Conservation (phyloP, 768 basidiomycete genomes). For the Gelatoporia subvermispora region DNA sequence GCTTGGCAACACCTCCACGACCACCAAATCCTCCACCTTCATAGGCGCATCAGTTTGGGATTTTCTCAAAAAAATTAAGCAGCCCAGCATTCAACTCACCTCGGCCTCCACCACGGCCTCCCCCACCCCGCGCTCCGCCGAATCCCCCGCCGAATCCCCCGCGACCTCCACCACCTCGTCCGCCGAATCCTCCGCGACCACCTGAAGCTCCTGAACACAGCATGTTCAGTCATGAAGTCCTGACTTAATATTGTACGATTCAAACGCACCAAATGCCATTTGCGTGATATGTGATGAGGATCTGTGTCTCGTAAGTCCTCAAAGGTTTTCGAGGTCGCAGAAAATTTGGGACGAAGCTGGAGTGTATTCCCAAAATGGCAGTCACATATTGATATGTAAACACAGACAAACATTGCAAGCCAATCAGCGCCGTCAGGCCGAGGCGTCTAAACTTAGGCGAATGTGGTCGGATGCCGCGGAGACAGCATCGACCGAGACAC, state of each 20-base stretch:
- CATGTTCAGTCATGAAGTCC: neutral
- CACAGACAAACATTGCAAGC: neutral
- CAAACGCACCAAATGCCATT: slow-evolving; percentile 30
- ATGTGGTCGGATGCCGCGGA: too few relatives aligned
- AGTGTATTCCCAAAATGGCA: neutral
- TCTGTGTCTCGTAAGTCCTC: slow-evolving; percentile 1
- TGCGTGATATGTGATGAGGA: neutral
- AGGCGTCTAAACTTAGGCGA: too few relatives aligned
- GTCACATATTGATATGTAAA: slow-evolving; percentile 1
- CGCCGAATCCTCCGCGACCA: slow-evolving; percentile 52
- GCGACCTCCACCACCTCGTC: slow-evolving; percentile 28
- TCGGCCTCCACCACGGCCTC: slow-evolving; percentile 20
- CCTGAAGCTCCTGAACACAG: slow-evolving; percentile 51
- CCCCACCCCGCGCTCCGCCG: slow-evolving; percentile 19
- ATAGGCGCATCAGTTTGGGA: neutral
- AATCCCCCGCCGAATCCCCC: slow-evolving; percentile 18
- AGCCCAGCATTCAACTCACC: too few relatives aligned
- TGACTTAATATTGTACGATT: neutral
- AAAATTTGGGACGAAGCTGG: slow-evolving; percentile 15
- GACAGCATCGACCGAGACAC: too few relatives aligned
- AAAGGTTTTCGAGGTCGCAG: slow-evolving; percentile 1
- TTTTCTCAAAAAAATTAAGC: too few relatives aligned
- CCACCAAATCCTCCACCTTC: neutral
- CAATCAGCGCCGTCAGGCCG: neutral
- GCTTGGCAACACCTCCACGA: slow-evolving; percentile 17